Conservation (phyloP, 2,329 filamentous ascomycete species). For the Aspergillus calidoustus region DNA sequence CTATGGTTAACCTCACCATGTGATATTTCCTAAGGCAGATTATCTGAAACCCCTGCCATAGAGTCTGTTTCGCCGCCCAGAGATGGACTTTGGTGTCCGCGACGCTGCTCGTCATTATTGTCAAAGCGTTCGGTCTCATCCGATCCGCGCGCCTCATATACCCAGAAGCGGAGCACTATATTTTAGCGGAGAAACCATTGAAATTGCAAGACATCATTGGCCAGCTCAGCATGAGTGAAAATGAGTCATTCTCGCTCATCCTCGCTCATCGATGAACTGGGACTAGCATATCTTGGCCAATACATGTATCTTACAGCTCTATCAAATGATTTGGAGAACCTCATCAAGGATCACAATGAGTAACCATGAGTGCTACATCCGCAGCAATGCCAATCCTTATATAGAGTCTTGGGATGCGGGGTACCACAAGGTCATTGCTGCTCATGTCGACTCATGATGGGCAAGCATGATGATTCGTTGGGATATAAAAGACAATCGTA, state of each 20-base stretch:
- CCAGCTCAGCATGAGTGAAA: not conserved
- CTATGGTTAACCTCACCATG: too few relatives aligned
- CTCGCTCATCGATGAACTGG: not conserved
- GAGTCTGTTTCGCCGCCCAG: too few relatives aligned
- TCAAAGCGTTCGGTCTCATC: not conserved
- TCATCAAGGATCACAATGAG: conserved; percentile 12
- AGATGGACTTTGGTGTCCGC: too few relatives aligned
- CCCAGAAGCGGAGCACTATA: not conserved
- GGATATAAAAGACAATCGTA: not conserved
- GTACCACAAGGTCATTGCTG: not conserved
- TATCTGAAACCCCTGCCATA: too few relatives aligned
- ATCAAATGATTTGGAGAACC: not conserved
- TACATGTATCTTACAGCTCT: conserved; percentile 3
- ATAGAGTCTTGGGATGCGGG: not conserved
- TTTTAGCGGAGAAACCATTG: not conserved
- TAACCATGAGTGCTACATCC: not conserved
- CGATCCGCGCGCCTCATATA: not conserved
- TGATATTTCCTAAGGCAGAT: too few relatives aligned
- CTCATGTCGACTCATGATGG: conserved; percentile 13
- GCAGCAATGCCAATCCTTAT: not conserved
- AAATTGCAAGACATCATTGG: not conserved
- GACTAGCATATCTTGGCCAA: not conserved
- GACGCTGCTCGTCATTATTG: too few relatives aligned
- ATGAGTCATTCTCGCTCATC: conserved; percentile 19
- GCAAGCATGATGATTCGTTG: not conserved